phyloP scores from a whole-genome alignment of 371 early-diverging fungal genomes.

The Circinella minor region DNA sequence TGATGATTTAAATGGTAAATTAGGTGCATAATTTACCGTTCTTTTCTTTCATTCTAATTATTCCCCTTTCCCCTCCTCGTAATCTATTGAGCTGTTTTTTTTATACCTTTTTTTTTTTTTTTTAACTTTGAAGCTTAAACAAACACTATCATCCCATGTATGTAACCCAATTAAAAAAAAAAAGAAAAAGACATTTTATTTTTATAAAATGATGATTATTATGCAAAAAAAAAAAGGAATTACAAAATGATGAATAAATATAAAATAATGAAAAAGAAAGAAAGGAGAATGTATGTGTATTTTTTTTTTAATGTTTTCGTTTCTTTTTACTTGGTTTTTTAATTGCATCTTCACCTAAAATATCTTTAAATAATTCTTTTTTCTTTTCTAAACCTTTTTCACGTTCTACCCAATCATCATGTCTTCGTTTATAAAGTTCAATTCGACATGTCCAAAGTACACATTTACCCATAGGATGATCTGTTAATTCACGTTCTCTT shows the following conservation, averaged over 20 bases:
- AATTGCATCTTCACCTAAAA: constrained; percentile 52
- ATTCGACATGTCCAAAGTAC: constrained; percentile 80
- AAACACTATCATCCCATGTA: too few species aligned
- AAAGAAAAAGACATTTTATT: too few species aligned
- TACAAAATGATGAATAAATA: neutral
- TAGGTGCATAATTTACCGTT: neutral
- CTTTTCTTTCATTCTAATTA: too few species aligned
- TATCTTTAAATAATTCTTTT: constrained; percentile 79
- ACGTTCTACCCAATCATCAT: constrained; percentile 76
- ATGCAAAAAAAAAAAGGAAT: too few species aligned
- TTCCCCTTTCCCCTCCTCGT: too few species aligned
- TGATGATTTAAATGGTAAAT: constrained; percentile 19
- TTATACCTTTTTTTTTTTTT: too few species aligned
- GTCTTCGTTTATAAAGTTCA: constrained; percentile 74
- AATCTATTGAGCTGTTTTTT: too few species aligned
- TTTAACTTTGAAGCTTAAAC: too few species aligned
- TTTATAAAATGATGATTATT: too few species aligned
- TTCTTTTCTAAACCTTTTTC: constrained; percentile 75
- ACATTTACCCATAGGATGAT: constrained; percentile 75
- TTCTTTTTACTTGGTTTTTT: constrained; percentile 7
- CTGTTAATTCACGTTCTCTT: constrained; percentile 56
- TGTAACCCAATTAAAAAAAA: too few species aligned
- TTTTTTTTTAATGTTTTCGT: constrained; percentile 7
- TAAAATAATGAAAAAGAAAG: too few species aligned
- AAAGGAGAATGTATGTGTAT: too few species aligned